Evolutionary conservation across 306 rosid genomes (phyloP), one percentile per base, ranked within the genome.

Genomic region (Dalbergia cultrata): DNA sequence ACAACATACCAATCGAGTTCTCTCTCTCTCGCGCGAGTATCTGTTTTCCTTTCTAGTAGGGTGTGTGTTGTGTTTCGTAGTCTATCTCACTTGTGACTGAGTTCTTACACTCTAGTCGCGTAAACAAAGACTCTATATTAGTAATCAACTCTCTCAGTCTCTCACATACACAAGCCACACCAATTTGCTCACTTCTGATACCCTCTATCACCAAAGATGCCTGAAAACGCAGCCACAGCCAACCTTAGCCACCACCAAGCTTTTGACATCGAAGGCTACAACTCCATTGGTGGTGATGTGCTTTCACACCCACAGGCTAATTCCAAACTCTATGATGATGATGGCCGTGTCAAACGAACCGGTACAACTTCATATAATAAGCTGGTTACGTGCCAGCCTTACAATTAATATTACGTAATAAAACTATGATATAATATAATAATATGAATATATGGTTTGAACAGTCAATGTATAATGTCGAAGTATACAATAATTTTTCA

Each of bases 321-420:
- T 77, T 69, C 86, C 70, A 66, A 85, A 70, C 80, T 72, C 80
- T 81, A 68, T 33, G 93, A 90, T 3, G 93, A 90, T 3, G 91
- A 90, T 72, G 88, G 87, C 8, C 93, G 91, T 70, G 74, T 64
- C 45, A 88, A 90, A 84, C 85, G 93, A 67, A 80, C 87, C 0
- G 93, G 93, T 90, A 83, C 34, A 18, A 9, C 5, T 9, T 74
- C 67, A 47, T 16, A 57, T 22, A 16, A 52, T 52, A 13, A 49
- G 4, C 7, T 0, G 31, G 31, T 22, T 22, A 22, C 26, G 26
- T 26, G 1, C 2, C 2, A 1, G 31, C 31, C 31, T 26, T 0
- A 26, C 31, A 26, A 26, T 26, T 26, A 26, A 2, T 26, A 26
- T 26, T 26, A 37, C 41, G 9, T 2, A 44, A 44, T 44, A 44